Base-by-base conservation (phyloP, 2,329 filamentous ascomycete genomes). In the Didymellaceae sp. region DNA sequence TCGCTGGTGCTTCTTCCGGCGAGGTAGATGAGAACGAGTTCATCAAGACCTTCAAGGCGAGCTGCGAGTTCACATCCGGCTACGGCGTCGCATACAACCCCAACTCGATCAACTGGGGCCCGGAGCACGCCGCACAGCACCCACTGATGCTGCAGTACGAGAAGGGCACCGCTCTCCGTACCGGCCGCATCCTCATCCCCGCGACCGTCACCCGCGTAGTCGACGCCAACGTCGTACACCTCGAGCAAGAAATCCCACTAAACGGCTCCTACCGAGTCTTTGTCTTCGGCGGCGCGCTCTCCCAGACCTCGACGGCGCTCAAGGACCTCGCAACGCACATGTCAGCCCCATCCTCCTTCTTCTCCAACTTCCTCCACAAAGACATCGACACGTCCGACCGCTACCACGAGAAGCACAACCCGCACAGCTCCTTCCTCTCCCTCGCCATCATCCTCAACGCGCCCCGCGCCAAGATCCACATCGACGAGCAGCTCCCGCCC, bases 181-280 rank as follows among this genome's bases (percentile, higher is more conserved):
- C 90, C 0, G 92, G 92, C 18, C 85, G 89, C 30, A 83, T 92
- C 28, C 83, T 96, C 64, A 85, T 83, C 38, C 90, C 90, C 47
- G 82, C 89, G 16, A 87, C 90, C 55, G 92, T 96, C 9, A 96
- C 91, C 1, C 84, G 92, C 39, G 89, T 96, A 17, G 86, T 88
- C 1, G 92, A 97, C 68, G 89, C 91, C 68, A 96, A 96, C 73
- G 86, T 90, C 5, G 91, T 96, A 1, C 89, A 95, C 63, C 81
- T 96, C 8, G 92, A 96, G 75, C 91, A 96, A 73, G 89, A 95
- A 67, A 82, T 96, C 24, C 91, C 91, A 0, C 79, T 92, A 52
- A 96, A 96, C 73, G 91, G 91, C 33, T 87, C 91, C 2, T 96
- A 92, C 80, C 84, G 91, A 47, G 80, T 96, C 54, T 95, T 91